Base-by-base conservation (phyloP, 202 grass and related monocot genomes). In the Saccharum hybrid region DNA sequence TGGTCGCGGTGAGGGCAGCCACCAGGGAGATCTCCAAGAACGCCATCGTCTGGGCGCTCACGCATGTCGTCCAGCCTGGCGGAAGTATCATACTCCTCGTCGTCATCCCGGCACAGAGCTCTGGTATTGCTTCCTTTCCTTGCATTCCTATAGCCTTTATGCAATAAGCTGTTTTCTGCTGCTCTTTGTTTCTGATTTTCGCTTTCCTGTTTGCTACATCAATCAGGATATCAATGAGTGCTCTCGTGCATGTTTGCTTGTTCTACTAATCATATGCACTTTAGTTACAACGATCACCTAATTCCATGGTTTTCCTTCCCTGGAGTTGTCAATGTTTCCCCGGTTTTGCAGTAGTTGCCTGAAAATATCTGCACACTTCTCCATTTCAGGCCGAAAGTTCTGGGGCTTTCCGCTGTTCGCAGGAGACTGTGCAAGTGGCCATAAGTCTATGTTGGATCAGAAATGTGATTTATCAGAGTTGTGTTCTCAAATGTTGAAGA, bases 331-430 rank as follows among this genome's bases (percentile, higher is more conserved):
- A 2, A 31, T 21, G 18, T 38, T 59, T 39, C 34, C n/a, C 16
- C 7, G 45, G 75, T 63, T 73, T 49, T 71, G 43, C 36, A 37
- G n/a, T 72, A 37, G 64, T 80, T 38, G 10, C 48, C 39, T 75
- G 41, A 82, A 61, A 61, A 74, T 86, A 28, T 81, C 10, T 39
- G 21, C 43, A 34, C 42, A 7, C 11, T 45, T 89, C 75, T 42
- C 46, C 41, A 34, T 88, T 85, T 80, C 79, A 99, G 96, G 96
- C 30, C 94, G 91, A 73, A 96, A 92, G 67, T 90, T 94, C 74
- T 99, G 93, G 97, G 97, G 93, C 52, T 96, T 99, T 83, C 97
- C 97, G 1, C 84, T 89, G 37, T 99, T 99, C 69, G 76, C 97
- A 1, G 97, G 93, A 19, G 97, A 99, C 83, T 99, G 97, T 19